Conservation (phyloP, 176 grass and related monocot genomes). For the Leersia perrieri region DNA sequence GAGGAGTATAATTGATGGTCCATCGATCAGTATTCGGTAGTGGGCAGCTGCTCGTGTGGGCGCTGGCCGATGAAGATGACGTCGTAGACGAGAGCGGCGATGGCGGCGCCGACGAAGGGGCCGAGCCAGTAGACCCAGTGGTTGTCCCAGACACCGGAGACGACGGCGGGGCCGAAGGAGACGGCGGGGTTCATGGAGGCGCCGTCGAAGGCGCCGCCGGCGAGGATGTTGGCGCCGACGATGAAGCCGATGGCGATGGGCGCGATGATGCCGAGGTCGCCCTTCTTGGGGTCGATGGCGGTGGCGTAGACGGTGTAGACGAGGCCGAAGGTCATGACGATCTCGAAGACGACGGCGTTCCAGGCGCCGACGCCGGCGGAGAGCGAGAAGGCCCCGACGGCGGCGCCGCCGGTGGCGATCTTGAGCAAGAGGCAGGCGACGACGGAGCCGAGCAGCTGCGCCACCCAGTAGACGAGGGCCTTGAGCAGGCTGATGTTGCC, state of each 20-base stretch:
- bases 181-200: slow-evolving; percentile 86
- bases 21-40: slow-evolving; percentile 47
- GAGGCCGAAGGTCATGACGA: slow-evolving; percentile 87
- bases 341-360: slow-evolving; percentile 69
- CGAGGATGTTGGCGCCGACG: slow-evolving; percentile 78
- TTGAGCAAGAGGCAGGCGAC: slow-evolving; percentile 73
- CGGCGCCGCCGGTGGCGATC: slow-evolving; percentile 51
- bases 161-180: slow-evolving; percentile 68
- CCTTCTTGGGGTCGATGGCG: slow-evolving; percentile 63
- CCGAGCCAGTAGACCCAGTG: slow-evolving; percentile 94
- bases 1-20: no score
- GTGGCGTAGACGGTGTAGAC: slow-evolving; percentile 88
- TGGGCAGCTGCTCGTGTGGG: slow-evolving; percentile 58
- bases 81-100: slow-evolving; percentile 73
- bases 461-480: slow-evolving; percentile 69
- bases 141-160: slow-evolving; percentile 60
- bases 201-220: slow-evolving; percentile 73
- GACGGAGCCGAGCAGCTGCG: slow-evolving; percentile 77
- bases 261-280: slow-evolving; percentile 52
- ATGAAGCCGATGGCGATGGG: slow-evolving; percentile 80
- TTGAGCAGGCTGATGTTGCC: slow-evolving; percentile 70
- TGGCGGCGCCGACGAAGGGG: slow-evolving; percentile 55
- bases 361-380: slow-evolving; percentile 54
- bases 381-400: slow-evolving; percentile 56
- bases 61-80: slow-evolving; percentile 62